Percentiles rank a stretch among this genome's conserved stretches.
These are phyloP conservation scores for Boletus reticulatus DNA, from an alignment of 768 basidiomycete species.

Conservation along the genomic window DNA sequence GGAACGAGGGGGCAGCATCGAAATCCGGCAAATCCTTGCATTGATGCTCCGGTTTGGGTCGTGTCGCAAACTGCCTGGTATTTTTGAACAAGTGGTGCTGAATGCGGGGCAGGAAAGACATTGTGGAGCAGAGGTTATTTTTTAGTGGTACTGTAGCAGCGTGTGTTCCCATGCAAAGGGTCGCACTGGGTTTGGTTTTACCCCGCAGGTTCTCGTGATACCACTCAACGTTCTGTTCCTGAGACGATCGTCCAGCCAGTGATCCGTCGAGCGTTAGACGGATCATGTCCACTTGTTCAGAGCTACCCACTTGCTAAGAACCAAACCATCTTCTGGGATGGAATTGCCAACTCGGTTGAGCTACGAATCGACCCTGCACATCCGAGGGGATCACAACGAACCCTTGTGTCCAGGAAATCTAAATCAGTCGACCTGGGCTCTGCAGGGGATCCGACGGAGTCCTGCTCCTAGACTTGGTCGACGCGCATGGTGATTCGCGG, in stretches of 20 bases:
- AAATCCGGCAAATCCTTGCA: slow-evolving; percentile 12
- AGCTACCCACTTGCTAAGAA: no score
- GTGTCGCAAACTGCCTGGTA: slow-evolving; percentile 3
- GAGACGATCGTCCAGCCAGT: slow-evolving; percentile 5
- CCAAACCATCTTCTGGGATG: not conserved
- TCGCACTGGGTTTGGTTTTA: no score
- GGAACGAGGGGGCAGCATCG: slow-evolving; percentile 31
- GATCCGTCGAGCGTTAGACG: no score
- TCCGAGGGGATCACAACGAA: slow-evolving; percentile 15
- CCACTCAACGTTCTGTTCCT: no score
- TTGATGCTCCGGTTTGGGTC: not conserved
- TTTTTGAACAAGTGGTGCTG: not conserved
- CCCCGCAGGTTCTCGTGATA: no score
- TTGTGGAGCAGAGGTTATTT: not conserved
- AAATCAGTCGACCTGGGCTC: slow-evolving; percentile 4
- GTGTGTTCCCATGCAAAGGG: slow-evolving; percentile 1
- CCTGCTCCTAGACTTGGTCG: not conserved
- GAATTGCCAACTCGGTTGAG: not conserved
- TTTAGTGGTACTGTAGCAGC: not conserved
- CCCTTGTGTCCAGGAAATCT: not conserved
- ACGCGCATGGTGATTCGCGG: slow-evolving; percentile 15
- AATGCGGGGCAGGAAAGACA: not conserved
- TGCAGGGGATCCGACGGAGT: slow-evolving; percentile 14
- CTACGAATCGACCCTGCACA: slow-evolving; percentile 1
- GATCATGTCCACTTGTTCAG: no score